Conservation (phyloP, 805 yeast genomes). For the Metschnikowia baotianmanensis region DNA sequence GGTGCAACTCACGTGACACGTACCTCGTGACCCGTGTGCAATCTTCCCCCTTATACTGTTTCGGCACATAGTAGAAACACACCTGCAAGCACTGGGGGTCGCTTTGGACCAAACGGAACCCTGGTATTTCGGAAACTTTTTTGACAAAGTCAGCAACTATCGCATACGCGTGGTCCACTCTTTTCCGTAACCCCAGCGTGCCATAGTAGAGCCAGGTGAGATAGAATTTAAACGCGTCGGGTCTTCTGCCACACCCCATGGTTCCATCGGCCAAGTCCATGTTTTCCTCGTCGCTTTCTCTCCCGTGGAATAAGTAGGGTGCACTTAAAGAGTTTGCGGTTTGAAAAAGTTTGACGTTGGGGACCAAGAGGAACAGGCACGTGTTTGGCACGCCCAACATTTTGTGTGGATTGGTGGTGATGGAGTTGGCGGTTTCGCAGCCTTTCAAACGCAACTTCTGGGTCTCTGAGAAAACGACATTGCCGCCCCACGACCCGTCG, state of each 20-base stretch:
- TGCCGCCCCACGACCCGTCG: slow-evolving; percentile 93
- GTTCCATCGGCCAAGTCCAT: slow-evolving; percentile 86
- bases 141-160: slow-evolving; percentile 61
- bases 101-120: slow-evolving; percentile 53
- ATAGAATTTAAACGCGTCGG: slow-evolving; percentile 77
- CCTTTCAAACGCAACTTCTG: slow-evolving; percentile 54
- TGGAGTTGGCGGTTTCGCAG: slow-evolving; percentile 63
- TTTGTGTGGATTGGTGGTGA: slow-evolving; percentile 83
- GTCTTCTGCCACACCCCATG: slow-evolving; percentile 87
- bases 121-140: slow-evolving; percentile 33
- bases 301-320: slow-evolving; percentile 73
- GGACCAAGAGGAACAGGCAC: slow-evolving; percentile 69
- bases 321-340: slow-evolving; percentile 74
- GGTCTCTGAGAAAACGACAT: slow-evolving; percentile 60
- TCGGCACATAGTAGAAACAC: slow-evolving; percentile 70
- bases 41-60: slow-evolving; percentile 23
- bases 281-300: slow-evolving; percentile 50
- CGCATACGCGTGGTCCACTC: slow-evolving; percentile 72
- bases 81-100: slow-evolving; percentile 82
- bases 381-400: slow-evolving; percentile 86
- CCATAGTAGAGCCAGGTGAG: slow-evolving; percentile 84
- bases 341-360: slow-evolving; percentile 63
- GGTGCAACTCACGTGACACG: slow-evolving; percentile 60
- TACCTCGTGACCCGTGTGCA: slow-evolving; percentile 55
- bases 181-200: slow-evolving; percentile 53